phyloP scores from a whole-genome alignment of 345 rosid species.

The Citrus sp. region DNA sequence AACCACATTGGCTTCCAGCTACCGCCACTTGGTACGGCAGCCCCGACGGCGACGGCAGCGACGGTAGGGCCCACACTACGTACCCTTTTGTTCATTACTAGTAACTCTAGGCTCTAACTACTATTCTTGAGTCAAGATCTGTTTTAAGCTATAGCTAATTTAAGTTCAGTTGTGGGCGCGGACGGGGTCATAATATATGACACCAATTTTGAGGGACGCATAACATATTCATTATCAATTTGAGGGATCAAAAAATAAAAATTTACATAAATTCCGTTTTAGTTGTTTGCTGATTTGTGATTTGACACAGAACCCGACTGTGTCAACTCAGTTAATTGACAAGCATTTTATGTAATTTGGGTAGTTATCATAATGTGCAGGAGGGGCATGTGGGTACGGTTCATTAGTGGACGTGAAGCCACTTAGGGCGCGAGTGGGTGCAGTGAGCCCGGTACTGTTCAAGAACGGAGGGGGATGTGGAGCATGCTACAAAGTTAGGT shows the following conservation, averaged over 20 bases:
- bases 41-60: slow-evolving; percentile 97
- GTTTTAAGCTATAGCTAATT: not conserved
- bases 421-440: slow-evolving; percentile 77
- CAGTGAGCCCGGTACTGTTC: slow-evolving; percentile 86
- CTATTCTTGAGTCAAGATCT: slow-evolving; percentile 3
- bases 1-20: slow-evolving; percentile 71
- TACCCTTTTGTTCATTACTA: not conserved
- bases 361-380: slow-evolving; percentile 26
- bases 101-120: not conserved
- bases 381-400: slow-evolving; percentile 98
- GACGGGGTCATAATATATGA: too few species aligned
- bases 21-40: slow-evolving; percentile 98
- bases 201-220: not conserved
- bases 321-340: not conserved
- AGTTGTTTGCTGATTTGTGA: not conserved
- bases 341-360: not conserved
- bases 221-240: not conserved
- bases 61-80: slow-evolving; percentile 38
- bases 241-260: not conserved
- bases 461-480: slow-evolving; percentile 91
- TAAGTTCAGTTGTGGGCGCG: not conserved
- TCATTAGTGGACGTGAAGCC: slow-evolving; percentile 86
- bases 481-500: slow-evolving; percentile 81
- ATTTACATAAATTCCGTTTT: too few species aligned
- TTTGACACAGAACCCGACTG: not conserved